Base-by-base conservation (phyloP, 1,284 basidiomycete species). In the Phylloboletellus chloephorus region DNA sequence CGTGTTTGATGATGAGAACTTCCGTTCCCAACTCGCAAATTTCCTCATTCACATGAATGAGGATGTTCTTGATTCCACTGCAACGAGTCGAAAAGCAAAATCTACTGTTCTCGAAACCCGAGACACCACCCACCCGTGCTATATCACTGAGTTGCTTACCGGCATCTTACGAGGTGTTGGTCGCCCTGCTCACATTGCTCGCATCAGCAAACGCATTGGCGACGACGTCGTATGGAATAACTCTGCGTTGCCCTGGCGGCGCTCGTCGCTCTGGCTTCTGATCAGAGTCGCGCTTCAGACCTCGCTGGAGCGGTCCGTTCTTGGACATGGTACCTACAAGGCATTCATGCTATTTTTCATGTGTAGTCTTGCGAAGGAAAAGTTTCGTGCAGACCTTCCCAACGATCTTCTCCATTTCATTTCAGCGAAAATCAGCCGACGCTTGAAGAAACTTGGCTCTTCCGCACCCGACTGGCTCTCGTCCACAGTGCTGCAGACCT, bases 291-390 rank as follows among this genome's bases (percentile, higher is more conserved):
- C 51, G 0, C 44, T 76, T 3, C 74, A 77, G 43, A 68, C 67
- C 0, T 58, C 68, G 0, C 53, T 74, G 8, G 37, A 45, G 12
- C 26, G 34, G 7, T 26, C 41, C 12, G 32, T 31, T 20, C 49
- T 39, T n/a, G 52, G 48, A 5, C 39, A 35, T n/a, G 37, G 37
- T n/a, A 49, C 51, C 1, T 78, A 76, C 58, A 77, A 77, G 44
- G 16, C 34, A 1, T 77, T 77, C 51, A 67, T 75, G 52, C 38
- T 65, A 2, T 71, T 63, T 38, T 52, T 71, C 21, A 57, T 72
- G 47, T 53, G 65, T 3, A 32, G 46, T 7, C 44, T 73, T 5
- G 54, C 68, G 4, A 31, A 49, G 2, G 36, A 54, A 2, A 53
- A 47, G 12, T 10, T 53, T 3, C 41, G 34, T 5, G n/a, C n/a